Evolutionary conservation across 139 green algal genomes (phyloP).

Genomic region (Coelastrella sp.): DNA sequence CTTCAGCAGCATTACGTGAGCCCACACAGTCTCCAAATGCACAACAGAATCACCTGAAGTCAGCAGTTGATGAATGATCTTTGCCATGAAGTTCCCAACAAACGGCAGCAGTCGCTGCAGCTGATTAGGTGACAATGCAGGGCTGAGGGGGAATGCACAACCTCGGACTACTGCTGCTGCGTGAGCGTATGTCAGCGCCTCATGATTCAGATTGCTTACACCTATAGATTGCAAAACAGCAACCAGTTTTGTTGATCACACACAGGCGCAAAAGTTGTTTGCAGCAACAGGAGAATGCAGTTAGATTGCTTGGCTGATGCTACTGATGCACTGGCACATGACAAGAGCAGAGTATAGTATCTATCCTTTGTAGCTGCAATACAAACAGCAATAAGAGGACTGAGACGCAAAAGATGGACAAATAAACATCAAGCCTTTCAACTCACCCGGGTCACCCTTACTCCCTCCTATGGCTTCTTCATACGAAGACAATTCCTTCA

Average conservation of each 20-base stretch:
- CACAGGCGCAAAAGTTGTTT: no score
- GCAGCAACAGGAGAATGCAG: no score
- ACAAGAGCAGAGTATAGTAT: no score
- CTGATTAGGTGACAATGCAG: background rate
- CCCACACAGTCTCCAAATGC: no score
- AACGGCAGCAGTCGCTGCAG: conserved; percentile 47
- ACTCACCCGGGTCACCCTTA: background rate
- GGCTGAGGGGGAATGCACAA: conserved; percentile 43
- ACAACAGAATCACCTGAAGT: no score
- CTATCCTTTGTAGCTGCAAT: background rate
- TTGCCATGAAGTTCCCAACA: conserved; percentile 47
- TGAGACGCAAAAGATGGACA: background rate
- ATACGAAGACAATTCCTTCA: conserved; percentile 50
- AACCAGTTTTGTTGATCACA: background rate
- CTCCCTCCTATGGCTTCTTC: conserved; percentile 47
- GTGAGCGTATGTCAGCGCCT: conserved; percentile 54
- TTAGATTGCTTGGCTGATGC: no score
- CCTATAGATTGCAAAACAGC: background rate
- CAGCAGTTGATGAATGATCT: conserved; percentile 47
- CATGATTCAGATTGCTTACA: conserved; percentile 24
- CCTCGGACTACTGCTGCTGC: conserved; percentile 51
- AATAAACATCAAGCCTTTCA: background rate
- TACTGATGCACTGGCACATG: no score
- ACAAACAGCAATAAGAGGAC: background rate
- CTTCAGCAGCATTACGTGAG: no score